Base-by-base conservation (phyloP, 78 protist species). In the Neovahlkampfia damariscottae region DNA sequence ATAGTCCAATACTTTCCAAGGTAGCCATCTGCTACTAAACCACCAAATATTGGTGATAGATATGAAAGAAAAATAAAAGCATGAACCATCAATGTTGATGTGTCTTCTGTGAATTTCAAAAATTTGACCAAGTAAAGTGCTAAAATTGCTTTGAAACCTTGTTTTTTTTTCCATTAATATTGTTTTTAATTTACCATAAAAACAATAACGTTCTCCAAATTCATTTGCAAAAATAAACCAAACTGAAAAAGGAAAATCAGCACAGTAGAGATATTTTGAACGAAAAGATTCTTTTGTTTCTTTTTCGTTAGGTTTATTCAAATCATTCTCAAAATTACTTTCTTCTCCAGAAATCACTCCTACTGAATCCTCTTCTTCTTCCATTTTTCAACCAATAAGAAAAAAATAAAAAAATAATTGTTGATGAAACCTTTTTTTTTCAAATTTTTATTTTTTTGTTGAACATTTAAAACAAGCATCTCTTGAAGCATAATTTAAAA, bases 1-100 rank as follows among this genome's bases (percentile, higher is more conserved):
- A 85, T 85, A 2, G 89, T 85, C 35, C 34, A 72, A 28, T 58
- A 85, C 70, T 85, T 85, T 31, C 89, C 89, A 29, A 78, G 27
- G 38, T 29, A 36, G 1, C 81, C 62, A 79, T 85, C 89, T 1
- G 86, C 72, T 4, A 85, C 8, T 35, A 71, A 71, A 30, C 86
- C 89, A 5, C 89, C 89, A 3, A 80, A 19, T 32, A 85, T 38
- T 41, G 89, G 85, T 29, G 86, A 76, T 5, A 77, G 7, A 76
- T 82, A 82, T n/a, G 66, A 0, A 9, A 76, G 0, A 32, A 74
- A 72, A 74, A 77, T 79, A 34, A 85, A 85, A 27, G 81, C 37
- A 67, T 85, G 89, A 28, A 71, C 32, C 10, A 76, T 31, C 1
- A 78, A 6, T 6, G 85, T 86, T 5, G 93, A 74, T 8, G 36